Base-by-base conservation (phyloP, 148 eudicot species). In the Amaranthus hypochondriacus region DNA sequence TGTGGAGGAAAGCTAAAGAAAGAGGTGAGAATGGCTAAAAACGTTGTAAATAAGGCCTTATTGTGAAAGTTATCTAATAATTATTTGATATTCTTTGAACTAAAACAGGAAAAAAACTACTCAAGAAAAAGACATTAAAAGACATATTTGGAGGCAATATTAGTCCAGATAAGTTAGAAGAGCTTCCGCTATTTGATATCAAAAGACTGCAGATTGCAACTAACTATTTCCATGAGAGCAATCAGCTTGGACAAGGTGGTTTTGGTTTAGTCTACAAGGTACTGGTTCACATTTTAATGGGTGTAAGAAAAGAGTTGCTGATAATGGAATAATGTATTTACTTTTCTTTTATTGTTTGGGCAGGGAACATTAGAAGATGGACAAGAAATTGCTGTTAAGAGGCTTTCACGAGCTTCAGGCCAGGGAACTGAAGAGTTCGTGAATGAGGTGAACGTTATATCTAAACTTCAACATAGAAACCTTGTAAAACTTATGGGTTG, bases 241-340 rank as follows among this genome's bases (percentile, higher is more conserved):
- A 86, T 71, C 81, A 79, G 79, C 81, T 86, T 39, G 89, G 89
- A 7, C 69, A 76, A 76, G 86, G 89, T 9, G 86, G 89, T 12
- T 86, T 86, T 65, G 86, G 89, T 72, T 69, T 77, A 6, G 86
- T 86, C 14, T 86, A 78, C 48, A 76, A 75, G 84, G 86, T 86
- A 76, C 61, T 28, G 39, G 39, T 28, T 0, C 39, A 28, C 2
- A 28, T 28, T 12, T 43, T 12, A 28, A 28, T 28, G 2, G 2
- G 39, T 28, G 2, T 39, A 56, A 3, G 7, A 3, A 4, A 71
- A 15, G 3, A 12, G 52, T 28, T 28, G 13, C 46, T 28, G 42
- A 59, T 6, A 1, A 1, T 2, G 8, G 15, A 1, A 3, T 28
- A 28, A 1, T 7, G 2, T 28, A 28, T 11, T 21, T 12, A 39